A percentile compares a stretch with the other conserved stretches of the same genome.
Conservation (phyloP, 179 eudicot genomes). For the Silene noctiflora region DNA sequence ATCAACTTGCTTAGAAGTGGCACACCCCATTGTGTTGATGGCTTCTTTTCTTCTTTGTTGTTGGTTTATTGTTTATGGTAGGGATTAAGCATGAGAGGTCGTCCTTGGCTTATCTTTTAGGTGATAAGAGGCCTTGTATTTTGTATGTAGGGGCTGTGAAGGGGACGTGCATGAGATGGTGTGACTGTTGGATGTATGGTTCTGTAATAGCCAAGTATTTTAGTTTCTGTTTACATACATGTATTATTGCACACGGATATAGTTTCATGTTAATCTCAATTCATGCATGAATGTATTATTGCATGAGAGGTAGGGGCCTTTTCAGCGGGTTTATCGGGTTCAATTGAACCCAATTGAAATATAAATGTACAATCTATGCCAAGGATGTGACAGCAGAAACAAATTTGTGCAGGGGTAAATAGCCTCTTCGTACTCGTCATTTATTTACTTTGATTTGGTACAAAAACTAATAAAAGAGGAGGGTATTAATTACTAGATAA, state of each 20-base stretch:
- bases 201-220: slow-evolving; percentile 20
- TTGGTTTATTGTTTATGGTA: neutral
- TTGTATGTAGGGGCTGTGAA: slow-evolving; percentile 4
- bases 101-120: slow-evolving; percentile 9
- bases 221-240: neutral
- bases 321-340: no score
- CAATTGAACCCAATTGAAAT: no score
- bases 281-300: no score
- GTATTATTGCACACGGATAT: slow-evolving; percentile 1
- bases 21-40: slow-evolving; percentile 62
- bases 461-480: no score
- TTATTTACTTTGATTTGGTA: no score
- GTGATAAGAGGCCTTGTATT: neutral
- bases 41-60: neutral
- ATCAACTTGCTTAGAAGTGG: slow-evolving; percentile 57
- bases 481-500: no score
- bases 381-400: no score
- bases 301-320: no score
- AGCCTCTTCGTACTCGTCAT: no score
- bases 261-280: slow-evolving; percentile 1
- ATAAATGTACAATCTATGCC: no score
- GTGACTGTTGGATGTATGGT: slow-evolving; percentile 24
- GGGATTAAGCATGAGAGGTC: slow-evolving; percentile 10
- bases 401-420: no score
- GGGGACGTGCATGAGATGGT: slow-evolving; percentile 23